Evolutionary conservation across 495 filamentous ascomycete species (phyloP).

Genomic region (Trichoderma orchidacearum): DNA sequence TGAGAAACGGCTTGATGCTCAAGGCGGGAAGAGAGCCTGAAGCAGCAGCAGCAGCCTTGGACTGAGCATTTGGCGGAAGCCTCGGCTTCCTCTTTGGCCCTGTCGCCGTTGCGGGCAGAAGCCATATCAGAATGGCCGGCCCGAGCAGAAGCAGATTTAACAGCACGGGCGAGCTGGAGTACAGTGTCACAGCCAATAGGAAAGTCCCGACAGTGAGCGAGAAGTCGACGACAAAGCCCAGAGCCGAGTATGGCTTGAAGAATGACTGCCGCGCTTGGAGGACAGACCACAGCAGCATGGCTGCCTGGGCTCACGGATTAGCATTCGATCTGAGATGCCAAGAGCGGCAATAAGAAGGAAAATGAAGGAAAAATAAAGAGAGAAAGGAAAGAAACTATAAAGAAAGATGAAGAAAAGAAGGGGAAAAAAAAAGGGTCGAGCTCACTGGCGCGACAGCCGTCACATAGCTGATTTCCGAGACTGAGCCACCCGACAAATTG

Average conservation of each 20-base stretch:
- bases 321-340: slow-evolving; percentile 2
- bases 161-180: slow-evolving; percentile 60
- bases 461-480: slow-evolving; percentile 76
- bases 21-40: slow-evolving; percentile 33
- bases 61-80: slow-evolving; percentile 35
- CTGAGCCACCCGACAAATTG: slow-evolving; percentile 70
- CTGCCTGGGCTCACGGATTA: slow-evolving; percentile 36
- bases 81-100: slow-evolving; percentile 38
- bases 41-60: slow-evolving; percentile 9
- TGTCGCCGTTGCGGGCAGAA: slow-evolving; percentile 27
- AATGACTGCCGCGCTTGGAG: slow-evolving; percentile 78
- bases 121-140: slow-evolving; percentile 50
- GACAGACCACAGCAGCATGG: slow-evolving; percentile 76
- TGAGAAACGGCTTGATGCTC: slow-evolving; percentile 81
- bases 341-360: neutral
- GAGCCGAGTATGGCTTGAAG: slow-evolving; percentile 59
- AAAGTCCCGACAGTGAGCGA: slow-evolving; percentile 71
- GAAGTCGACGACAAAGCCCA: slow-evolving; percentile 65
- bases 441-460: slow-evolving; percentile 74
- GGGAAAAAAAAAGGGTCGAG: slow-evolving; percentile 4
- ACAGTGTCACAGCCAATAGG: slow-evolving; percentile 75
- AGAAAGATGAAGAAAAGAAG: neutral
- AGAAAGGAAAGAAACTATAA: neutral
- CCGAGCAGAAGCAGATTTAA: slow-evolving; percentile 62
- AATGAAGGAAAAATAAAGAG: neutral